A percentile compares a stretch with the other conserved stretches of the same genome.
phyloP scores from a whole-genome alignment of 768 basidiomycete genomes.

The Cystobasidium tubakii region DNA sequence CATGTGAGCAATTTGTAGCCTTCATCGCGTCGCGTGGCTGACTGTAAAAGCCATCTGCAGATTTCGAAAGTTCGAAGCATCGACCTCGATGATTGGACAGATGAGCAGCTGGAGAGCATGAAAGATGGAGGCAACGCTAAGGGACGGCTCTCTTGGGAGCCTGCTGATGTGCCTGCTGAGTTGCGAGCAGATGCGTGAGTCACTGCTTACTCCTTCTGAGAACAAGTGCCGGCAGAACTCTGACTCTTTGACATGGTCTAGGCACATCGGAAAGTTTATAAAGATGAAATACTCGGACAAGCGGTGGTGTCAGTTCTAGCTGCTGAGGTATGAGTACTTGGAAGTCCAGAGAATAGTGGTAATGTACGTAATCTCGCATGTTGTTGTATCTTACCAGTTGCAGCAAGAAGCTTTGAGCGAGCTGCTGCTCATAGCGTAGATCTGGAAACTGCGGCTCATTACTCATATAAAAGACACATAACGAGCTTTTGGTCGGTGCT shows the following conservation, averaged over 20 bases:
- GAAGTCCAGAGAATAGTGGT: neutral
- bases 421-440: neutral
- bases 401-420: neutral
- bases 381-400: neutral
- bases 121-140: slow-evolving; percentile 37
- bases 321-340: neutral
- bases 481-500: neutral
- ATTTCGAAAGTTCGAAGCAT: slow-evolving; percentile 19
- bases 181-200: slow-evolving; percentile 6
- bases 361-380: neutral
- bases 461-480: neutral
- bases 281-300: slow-evolving; percentile 41
- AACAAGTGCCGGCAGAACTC: too few species aligned
- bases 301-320: slow-evolving; percentile 6
- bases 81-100: slow-evolving; percentile 41
- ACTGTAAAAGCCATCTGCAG: too few species aligned
- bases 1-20: slow-evolving; percentile 31
- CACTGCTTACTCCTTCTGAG: too few species aligned
- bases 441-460: neutral
- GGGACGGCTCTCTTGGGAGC: slow-evolving; percentile 35
- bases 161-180: neutral
- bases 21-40: too few species aligned
- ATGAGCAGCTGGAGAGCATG: slow-evolving; percentile 42
- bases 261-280: slow-evolving; percentile 33
- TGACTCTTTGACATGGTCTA: slow-evolving; percentile 15